Evolutionary conservation across 139 green algal genomes (phyloP).

Genomic region (Spirogloea muscicola): DNA sequence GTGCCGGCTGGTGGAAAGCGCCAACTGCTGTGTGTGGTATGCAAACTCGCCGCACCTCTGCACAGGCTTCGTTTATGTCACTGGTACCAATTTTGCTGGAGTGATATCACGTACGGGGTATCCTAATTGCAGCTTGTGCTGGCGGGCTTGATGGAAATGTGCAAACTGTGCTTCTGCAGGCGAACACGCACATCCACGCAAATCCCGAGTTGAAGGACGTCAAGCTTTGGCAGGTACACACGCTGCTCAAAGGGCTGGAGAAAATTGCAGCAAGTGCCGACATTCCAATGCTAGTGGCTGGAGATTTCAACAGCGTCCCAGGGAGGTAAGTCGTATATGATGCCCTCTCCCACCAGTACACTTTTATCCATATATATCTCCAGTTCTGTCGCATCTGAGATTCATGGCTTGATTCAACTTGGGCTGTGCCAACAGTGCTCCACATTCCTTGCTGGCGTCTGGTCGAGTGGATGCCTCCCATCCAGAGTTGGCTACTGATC

Average conservation of each 20-base stretch:
- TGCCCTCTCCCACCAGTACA: too few species aligned
- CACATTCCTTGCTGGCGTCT: slow-evolving; percentile 82
- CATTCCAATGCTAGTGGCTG: slow-evolving; percentile 69
- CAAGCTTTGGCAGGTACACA: slow-evolving; percentile 99
- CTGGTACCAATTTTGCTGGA: too few species aligned
- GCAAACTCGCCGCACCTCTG: too few species aligned
- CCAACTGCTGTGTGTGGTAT: slow-evolving; percentile 88
- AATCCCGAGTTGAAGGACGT: slow-evolving; percentile 96
- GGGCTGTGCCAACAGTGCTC: slow-evolving; percentile 66
- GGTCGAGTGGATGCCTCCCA: slow-evolving; percentile 68
- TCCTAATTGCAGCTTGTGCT: too few species aligned
- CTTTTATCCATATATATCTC: too few species aligned
- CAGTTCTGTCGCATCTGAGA: too few species aligned
- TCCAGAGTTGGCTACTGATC: slow-evolving; percentile 74
- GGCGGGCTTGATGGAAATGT: too few species aligned
- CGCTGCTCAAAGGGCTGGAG: slow-evolving; percentile 96
- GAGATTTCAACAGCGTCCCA: slow-evolving; percentile 89
- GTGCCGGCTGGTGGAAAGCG: slow-evolving; percentile 44
- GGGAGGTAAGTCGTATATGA: too few species aligned
- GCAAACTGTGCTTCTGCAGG: too few species aligned
- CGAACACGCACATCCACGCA: slow-evolving; percentile 99
- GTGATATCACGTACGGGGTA: too few species aligned
- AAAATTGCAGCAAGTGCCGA: slow-evolving; percentile 87
- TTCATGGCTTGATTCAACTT: background rate
- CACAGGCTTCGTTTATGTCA: too few species aligned